Conservation (phyloP, 1,139 yeast genomes). For the Kodamaea anthophila region DNA sequence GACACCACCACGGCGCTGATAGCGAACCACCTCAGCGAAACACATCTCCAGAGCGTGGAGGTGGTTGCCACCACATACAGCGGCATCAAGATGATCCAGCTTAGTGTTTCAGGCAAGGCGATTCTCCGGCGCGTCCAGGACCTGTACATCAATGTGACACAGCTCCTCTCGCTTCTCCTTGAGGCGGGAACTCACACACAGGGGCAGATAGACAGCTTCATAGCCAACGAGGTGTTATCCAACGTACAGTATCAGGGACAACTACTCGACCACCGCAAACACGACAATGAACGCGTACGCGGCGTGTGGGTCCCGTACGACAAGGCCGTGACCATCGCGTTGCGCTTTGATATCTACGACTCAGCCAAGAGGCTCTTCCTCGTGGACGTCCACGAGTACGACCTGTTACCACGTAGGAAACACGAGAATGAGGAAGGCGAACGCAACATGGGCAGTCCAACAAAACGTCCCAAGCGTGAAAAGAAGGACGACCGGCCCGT, state of each 20-base stretch:
- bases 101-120: constrained; percentile 17
- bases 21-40: constrained; percentile 29
- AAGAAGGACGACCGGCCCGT: constrained; percentile 6
- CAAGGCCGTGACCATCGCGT: constrained; percentile 36
- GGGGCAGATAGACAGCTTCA: constrained; percentile 24
- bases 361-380: constrained; percentile 34
- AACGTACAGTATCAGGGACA: constrained; percentile 29
- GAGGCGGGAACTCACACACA: constrained; percentile 22
- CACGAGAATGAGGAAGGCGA: constrained; percentile 11
- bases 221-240: constrained; percentile 29
- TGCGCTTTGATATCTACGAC: constrained; percentile 37
- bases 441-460: constrained; percentile 4
- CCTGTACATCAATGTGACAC: constrained; percentile 38
- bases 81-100: constrained; percentile 37
- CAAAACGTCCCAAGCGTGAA: constrained; percentile 2
- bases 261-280: constrained; percentile 25
- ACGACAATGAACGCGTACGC: constrained; percentile 20
- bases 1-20: constrained; percentile 41
- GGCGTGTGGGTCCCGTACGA: constrained; percentile 45
- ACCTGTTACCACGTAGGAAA: constrained; percentile 26
- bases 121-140: constrained; percentile 41
- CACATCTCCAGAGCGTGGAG: constrained; percentile 25
- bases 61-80: constrained; percentile 31
- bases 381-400: constrained; percentile 43
- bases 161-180: constrained; percentile 30